Evolutionary conservation across 768 basidiomycete species (phyloP).

Genomic region (Boletus pseudo-olivaceus): DNA sequence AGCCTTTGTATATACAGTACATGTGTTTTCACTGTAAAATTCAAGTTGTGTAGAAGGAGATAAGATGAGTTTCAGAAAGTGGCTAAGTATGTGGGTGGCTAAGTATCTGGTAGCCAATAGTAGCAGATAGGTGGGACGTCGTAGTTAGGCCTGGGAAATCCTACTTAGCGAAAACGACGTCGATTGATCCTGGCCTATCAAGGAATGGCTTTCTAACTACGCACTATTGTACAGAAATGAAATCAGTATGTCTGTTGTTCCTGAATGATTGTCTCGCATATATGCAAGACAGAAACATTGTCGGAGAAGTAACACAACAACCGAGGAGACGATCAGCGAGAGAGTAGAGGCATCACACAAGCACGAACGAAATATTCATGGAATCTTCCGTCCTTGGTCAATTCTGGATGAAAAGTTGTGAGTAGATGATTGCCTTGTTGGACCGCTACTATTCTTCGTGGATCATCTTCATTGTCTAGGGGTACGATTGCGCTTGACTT

Average conservation of each 20-base stretch:
- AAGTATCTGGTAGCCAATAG: too few species aligned
- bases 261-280: neutral
- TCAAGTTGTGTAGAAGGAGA: too few species aligned
- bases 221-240: too few species aligned
- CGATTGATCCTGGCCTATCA: neutral
- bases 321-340: conserved; percentile 1
- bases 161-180: neutral
- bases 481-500: conserved; percentile 33
- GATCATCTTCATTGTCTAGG: conserved; percentile 47
- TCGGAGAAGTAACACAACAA: neutral
- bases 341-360: conserved; percentile 50
- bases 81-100: too few species aligned
- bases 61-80: too few species aligned
- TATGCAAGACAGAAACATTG: neutral
- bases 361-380: conserved; percentile 86
- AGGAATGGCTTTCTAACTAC: neutral
- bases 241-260: neutral
- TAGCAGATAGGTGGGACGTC: too few species aligned
- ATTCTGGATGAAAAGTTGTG: conserved; percentile 93
- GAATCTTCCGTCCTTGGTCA: conserved; percentile 82
- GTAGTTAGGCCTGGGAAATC: neutral
- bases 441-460: conserved; percentile 74
- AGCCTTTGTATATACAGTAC: too few species aligned
- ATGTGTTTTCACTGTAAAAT: too few species aligned
- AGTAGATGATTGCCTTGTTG: conserved; percentile 81